Evolutionary conservation across 495 filamentous ascomycete species (phyloP), one percentile per base, ranked within the genome.

Genomic region (Oleoguttula mirabilis): DNA sequence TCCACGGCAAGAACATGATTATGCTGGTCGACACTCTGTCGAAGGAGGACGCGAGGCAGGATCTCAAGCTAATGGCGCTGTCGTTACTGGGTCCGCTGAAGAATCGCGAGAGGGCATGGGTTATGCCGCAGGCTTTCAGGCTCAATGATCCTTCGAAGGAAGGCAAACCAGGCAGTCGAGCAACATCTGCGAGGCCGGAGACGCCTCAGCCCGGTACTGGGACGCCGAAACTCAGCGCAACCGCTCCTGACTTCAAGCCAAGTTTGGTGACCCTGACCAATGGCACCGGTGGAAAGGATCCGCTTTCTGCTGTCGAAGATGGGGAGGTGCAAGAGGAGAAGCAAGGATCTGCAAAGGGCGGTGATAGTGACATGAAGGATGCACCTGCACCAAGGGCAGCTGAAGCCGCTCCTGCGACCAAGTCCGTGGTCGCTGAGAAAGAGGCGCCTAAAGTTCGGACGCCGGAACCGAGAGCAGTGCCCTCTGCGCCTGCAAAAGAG

Each of bases 21-120:
- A 67, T 67, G 33, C 72, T 72, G 42, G 73, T 96, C 16, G 77
- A 79, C 47, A 53, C 57, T n/a, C 55, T 84, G 15, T 70, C 70
- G 28, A 73, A 77, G 45, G 76, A 78, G 31, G 80, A 87, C 21
- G 72, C 79, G 37, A 72, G 87, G 50, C 81, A 88, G 48, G 92
- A 99, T 65, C 67, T 99, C 17, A 85, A 88, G 48, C 78, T 94
- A 34, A 80, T 88, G 1, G 88, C 86, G n/a, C 77, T 79, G 30
- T 87, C 87, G 1, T 58, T 93, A 11, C 72, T 84, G 30, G 86
- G 79, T n/a, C 76, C 84, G 42, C 69, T 99, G 28, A 84, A 82
- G 60, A 79, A 73, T 50, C 66, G 81, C 28, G 75, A 84, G 54
- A 75, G 79, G 53, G 73, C 75, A 48, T 95, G 86, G 90, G 69